Evolutionary conservation across 108 stramenopile species (phyloP).

Genomic region (Aurantiochytrium sp.): DNA sequence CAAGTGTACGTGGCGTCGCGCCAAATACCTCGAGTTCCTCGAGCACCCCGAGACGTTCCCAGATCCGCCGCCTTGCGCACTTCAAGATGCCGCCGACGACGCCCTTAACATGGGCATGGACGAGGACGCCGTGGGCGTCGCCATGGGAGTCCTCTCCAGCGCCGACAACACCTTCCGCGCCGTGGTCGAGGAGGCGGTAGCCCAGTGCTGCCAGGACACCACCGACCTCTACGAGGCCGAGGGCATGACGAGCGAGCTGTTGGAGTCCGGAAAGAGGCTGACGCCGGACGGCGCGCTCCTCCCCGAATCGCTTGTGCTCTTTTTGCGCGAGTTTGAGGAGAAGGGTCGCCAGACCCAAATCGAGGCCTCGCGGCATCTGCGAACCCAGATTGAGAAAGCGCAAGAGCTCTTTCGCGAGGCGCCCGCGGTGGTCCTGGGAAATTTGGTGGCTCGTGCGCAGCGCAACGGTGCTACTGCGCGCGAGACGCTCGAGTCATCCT

Average conservation of each 20-base stretch:
- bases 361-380: neutral
- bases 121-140: neutral
- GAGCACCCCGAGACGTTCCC: neutral
- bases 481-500: neutral
- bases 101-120: neutral
- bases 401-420: neutral
- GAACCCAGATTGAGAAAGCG: neutral
- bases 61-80: neutral
- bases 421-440: neutral
- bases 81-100: neutral
- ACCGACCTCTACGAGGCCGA: conserved; percentile 48
- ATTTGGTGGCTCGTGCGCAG: neutral
- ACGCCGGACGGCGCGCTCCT: conserved; percentile 22
- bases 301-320: neutral
- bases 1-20: conserved; percentile 37
- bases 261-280: conserved; percentile 37
- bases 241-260: conserved; percentile 46
- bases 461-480: neutral
- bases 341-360: neutral
- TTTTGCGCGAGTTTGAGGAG: conserved; percentile 5
- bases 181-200: neutral
- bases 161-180: neutral
- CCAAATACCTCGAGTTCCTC: conserved; percentile 45
- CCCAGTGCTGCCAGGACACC: conserved; percentile 47
- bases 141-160: neutral